Conservation (phyloP, 495 filamentous ascomycete species). For the Penicillium bovifimosum region DNA sequence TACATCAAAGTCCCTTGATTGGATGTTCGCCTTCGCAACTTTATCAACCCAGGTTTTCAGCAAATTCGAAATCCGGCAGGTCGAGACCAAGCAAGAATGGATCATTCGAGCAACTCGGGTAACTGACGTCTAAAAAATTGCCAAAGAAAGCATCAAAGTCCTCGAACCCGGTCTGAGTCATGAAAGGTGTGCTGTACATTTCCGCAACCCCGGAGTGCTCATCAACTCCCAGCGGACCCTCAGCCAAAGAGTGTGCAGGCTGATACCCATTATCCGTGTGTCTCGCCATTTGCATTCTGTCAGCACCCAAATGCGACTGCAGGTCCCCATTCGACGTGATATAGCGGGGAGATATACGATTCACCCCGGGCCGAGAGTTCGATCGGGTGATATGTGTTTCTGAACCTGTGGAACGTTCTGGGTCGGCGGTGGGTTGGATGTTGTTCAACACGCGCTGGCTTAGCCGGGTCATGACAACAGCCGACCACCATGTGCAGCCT, state of each 20-base stretch:
- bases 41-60: not conserved
- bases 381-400: constrained; percentile 5
- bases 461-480: constrained; percentile 22
- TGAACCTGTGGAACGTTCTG: not conserved
- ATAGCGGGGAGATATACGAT: not conserved
- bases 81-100: constrained; percentile 8
- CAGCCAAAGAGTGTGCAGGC: not conserved
- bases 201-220: constrained; percentile 9
- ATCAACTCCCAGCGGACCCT: not conserved
- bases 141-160: constrained; percentile 17
- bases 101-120: constrained; percentile 14
- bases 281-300: not conserved
- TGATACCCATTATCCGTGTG: not conserved
- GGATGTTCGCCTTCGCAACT: not conserved
- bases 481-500: constrained; percentile 21
- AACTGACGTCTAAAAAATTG: constrained; percentile 21
- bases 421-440: constrained; percentile 3
- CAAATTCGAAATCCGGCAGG: not conserved
- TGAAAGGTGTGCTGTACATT: not conserved
- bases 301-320: not conserved
- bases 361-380: not conserved
- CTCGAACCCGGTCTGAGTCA: not conserved
- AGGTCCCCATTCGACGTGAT: not conserved
- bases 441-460: constrained; percentile 16
- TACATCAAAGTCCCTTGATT: no score